A percentile compares a stretch with the other conserved stretches of the same genome.
These are phyloP conservation scores for Phaeosphaeriaceae sp. DNA, from an alignment of 2,329 filamentous ascomycete species.

Conservation along the genomic window DNA sequence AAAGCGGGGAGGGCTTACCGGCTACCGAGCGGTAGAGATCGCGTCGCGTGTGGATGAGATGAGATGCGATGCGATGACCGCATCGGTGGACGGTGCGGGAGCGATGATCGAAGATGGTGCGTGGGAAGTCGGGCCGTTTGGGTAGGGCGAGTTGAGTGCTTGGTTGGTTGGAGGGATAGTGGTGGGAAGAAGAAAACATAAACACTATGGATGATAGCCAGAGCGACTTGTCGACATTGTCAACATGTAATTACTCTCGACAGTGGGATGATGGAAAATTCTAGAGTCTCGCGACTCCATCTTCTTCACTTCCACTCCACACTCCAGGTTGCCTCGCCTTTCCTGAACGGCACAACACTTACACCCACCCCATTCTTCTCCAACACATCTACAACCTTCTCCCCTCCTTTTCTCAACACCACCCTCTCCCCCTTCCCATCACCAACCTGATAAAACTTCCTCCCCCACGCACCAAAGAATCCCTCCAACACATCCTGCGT, in stretches of 20 bases:
- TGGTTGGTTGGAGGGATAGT: not conserved
- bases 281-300: not conserved
- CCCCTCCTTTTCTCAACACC: conserved; percentile 63
- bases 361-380: conserved; percentile 59
- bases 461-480: conserved; percentile 65
- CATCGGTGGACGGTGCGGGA: not conserved
- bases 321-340: conserved; percentile 67
- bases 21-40: not conserved
- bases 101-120: not conserved
- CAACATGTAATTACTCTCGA: no score
- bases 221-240: no score
- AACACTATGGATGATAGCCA: no score
- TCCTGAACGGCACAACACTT: conserved; percentile 71
- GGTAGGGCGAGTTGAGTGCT: not conserved
- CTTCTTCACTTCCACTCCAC: conserved; percentile 49
- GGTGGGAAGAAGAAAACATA: not conserved
- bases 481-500: conserved; percentile 62
- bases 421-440: conserved; percentile 58
- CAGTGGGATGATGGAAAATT: no score
- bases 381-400: conserved; percentile 62
- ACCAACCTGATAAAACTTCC: conserved; percentile 64
- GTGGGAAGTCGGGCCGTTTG: not conserved
- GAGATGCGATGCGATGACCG: not conserved
- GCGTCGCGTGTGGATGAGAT: not conserved
- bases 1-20: not conserved